Evolutionary conservation across 2,329 filamentous ascomycete species (phyloP).

Genomic region (Microthyrium microscopicum): DNA sequence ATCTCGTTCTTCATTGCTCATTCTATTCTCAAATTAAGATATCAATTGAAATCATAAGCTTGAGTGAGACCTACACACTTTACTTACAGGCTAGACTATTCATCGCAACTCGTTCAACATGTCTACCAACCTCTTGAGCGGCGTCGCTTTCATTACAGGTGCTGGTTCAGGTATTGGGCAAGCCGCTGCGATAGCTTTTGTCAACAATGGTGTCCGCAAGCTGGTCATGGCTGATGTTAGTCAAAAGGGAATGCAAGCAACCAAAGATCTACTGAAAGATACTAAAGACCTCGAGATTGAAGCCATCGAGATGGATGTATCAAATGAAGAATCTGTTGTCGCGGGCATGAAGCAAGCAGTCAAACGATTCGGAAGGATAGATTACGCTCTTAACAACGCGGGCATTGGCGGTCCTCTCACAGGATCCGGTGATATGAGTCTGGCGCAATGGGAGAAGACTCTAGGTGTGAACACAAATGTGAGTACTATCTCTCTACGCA

Average conservation of each 20-base stretch:
- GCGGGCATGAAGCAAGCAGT: constrained; percentile 6
- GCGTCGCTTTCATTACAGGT: constrained; percentile 33
- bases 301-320: neutral
- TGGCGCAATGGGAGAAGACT: no score
- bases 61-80: no score
- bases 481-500: no score
- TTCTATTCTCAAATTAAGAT: no score
- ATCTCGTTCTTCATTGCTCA: no score
- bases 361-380: constrained; percentile 28
- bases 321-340: neutral
- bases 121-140: constrained; percentile 21
- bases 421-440: neutral
- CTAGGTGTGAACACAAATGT: no score
- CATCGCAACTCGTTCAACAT: no score
- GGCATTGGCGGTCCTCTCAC: constrained; percentile 23
- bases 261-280: neutral
- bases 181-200: neutral
- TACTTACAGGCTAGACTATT: no score
- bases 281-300: neutral
- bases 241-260: neutral
- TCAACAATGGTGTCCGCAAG: neutral
- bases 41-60: no score
- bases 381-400: constrained; percentile 33
- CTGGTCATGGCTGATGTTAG: neutral
- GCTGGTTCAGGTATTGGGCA: constrained; percentile 16